Base-by-base conservation (phyloP, 371 early-diverging fungal genomes). In the Cladochytrium tenue region DNA sequence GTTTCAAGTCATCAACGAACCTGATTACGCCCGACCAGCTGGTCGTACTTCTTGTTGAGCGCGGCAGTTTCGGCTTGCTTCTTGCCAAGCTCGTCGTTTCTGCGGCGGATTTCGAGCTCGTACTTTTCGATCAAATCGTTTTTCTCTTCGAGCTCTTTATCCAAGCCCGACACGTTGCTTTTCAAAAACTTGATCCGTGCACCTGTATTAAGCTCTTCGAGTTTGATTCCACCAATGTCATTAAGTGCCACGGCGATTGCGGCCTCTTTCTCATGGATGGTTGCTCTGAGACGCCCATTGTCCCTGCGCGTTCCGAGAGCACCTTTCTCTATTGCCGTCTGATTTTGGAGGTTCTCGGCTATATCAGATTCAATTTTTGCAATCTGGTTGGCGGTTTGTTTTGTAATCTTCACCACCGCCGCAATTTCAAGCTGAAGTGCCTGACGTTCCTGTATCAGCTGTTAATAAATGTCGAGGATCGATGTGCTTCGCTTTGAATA, bases 21-120 rank as follows among this genome's bases (percentile, higher is more conserved):
- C 74, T 76, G 73, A 57, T 74, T 80, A 17, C 74, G 60, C 2
- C 67, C 69, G 32, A 63, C 70, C 28, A 83, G 60, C 70, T 77
- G 77, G 36, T 82, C 81, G 57, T 72, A 84, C 69, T 84, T 85
- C 61, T 82, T 82, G 71, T 85, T 85, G 59, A 85, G 66, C 66
- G 72, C 15, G 67, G 84, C 86, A 69, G 82, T 78, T 60, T 84
- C 83, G 3, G 72, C 73, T 52, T 79, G 82, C 67, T 77, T 77
- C 63, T 85, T 85, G 31, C 74, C 76, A 33, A 85, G 62, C 67
- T 79, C 78, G 62, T 82, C 83, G 62, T 85, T 83, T 31, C 76
- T 36, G 28, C 81, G 35, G 28, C 81, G 64, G 30, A 85, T 84
- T 69, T 85, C 86, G 51, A 73, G 32, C 71, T 85, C 86, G 56